Base-by-base conservation (phyloP, 2,329 filamentous ascomycete genomes). In the Colletotrichum sp. region DNA sequence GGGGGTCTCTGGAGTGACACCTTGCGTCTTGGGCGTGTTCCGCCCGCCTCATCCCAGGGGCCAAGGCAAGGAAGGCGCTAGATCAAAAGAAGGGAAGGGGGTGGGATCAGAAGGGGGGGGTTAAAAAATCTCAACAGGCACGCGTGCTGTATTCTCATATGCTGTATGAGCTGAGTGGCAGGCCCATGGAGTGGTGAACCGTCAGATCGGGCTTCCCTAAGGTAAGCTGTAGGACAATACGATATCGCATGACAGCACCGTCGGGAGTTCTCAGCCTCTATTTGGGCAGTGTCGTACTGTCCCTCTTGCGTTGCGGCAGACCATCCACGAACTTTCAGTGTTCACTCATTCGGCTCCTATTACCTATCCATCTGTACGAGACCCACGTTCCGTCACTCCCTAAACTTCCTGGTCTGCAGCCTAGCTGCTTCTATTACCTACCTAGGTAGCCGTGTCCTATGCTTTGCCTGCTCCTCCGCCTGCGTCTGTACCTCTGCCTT, bases 11-110 rank as follows among this genome's bases (percentile, higher is more conserved):
- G 44, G 70, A 65, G 32, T 61, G 59, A 74, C 64, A 69, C 44
- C 22, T 16, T 78, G 69, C 78, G 72, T 39, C 29, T 73, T 5
- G 65, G 75, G 78, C 34, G 8, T 15, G 8, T 68, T 6, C n/a
- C 65, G 77, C 75, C 68, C 36, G 74, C 70, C 78, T 29, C 5
- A 71, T 15, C 8, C 44, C 69, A 75, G 72, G 72, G 72, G 72
- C 62, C 69, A 66, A 39, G 62, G 66, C 69, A 44, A 67, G 55
- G 69, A 61, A 71, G 49, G 34, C 55, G 29, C 30, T 16, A 69
- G 13, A 36, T 36, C 55, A 55, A 36, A 55, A 34, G 57, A 32
- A 64, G 62, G 52, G 61, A 65, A 65, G 22, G 32, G 29, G 27
- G 27, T 39, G 12, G 39, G 19, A 39, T 30, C 30, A 39, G 25